Percentiles rank a stretch among this genome's conserved stretches.
These are phyloP conservation scores for Ocimum tenuiflorum DNA, from an alignment of 257 asterid species.

Conservation along the genomic window DNA sequence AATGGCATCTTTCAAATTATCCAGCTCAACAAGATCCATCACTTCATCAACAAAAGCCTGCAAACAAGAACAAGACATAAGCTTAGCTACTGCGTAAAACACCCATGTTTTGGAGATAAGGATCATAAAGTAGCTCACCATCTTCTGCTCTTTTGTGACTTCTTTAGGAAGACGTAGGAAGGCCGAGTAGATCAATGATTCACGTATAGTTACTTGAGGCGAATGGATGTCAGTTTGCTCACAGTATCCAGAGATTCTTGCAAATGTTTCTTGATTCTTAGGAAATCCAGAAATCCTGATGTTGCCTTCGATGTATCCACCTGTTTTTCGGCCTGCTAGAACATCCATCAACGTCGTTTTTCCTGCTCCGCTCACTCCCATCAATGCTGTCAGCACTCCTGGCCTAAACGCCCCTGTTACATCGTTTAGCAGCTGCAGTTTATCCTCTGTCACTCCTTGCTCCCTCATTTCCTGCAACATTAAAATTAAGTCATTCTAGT, in stretches of 20 bases:
- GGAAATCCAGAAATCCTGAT: slow-evolving; percentile 64
- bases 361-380: slow-evolving; percentile 79
- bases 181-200: slow-evolving; percentile 57
- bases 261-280: slow-evolving; percentile 63
- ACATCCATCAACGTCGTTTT: slow-evolving; percentile 75
- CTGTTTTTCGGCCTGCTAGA: slow-evolving; percentile 61
- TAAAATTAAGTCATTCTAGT: neutral
- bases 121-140: slow-evolving; percentile 30
- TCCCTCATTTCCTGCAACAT: slow-evolving; percentile 58
- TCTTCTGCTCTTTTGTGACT: slow-evolving; percentile 50
- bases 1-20: slow-evolving; percentile 52
- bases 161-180: slow-evolving; percentile 65
- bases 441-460: slow-evolving; percentile 55
- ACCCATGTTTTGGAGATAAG: neutral
- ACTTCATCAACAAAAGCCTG: slow-evolving; percentile 67
- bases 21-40: slow-evolving; percentile 63
- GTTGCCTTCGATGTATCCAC: slow-evolving; percentile 65
- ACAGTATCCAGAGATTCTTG: slow-evolving; percentile 70
- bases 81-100: neutral
- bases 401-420: slow-evolving; percentile 69
- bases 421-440: slow-evolving; percentile 49
- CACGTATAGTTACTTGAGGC: slow-evolving; percentile 64
- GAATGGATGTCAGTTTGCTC: slow-evolving; percentile 73
- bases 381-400: slow-evolving; percentile 60
- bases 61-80: neutral